These are phyloP conservation scores for Kwoniella mangroviensis DNA, from an alignment of 768 basidiomycete species.

Conservation along the genomic window DNA sequence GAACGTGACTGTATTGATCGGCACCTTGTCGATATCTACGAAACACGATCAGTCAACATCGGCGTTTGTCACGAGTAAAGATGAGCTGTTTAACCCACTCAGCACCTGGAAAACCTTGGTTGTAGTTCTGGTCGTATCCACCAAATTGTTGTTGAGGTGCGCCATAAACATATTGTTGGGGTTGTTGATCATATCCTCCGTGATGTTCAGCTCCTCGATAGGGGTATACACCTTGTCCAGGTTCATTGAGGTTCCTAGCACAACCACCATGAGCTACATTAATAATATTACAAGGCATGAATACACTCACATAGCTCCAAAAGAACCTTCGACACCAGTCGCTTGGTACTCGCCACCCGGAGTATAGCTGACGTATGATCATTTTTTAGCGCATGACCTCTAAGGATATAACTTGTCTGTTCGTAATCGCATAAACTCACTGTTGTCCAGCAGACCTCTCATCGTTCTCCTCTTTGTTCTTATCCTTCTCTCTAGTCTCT, in stretches of 20 bases:
- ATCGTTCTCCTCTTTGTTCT: neutral
- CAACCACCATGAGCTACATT: neutral
- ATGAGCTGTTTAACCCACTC: neutral
- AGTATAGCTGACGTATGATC: neutral
- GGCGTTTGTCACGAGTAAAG: neutral
- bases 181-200: conserved; percentile 5
- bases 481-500: neutral
- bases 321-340: conserved; percentile 1
- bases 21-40: conserved; percentile 8
- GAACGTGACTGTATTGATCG: conserved; percentile 5
- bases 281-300: neutral
- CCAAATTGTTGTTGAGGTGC: neutral
- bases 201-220: neutral
- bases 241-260: conserved; percentile 3
- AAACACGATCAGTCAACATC: neutral
- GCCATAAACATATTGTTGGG: neutral
- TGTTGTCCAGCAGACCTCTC: neutral
- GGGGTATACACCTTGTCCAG: neutral
- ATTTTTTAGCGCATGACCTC: too few species aligned
- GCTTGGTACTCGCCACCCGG: conserved; percentile 1
- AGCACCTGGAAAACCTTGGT: neutral
- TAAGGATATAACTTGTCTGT: neutral
- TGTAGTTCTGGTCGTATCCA: conserved; percentile 8
- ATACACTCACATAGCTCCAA: conserved; percentile 13
- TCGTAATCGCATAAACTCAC: neutral